Evolutionary conservation across 257 asterid genomes (phyloP), one percentile per base, ranked within the genome.

Genomic region (Orobanche coerulescens): DNA sequence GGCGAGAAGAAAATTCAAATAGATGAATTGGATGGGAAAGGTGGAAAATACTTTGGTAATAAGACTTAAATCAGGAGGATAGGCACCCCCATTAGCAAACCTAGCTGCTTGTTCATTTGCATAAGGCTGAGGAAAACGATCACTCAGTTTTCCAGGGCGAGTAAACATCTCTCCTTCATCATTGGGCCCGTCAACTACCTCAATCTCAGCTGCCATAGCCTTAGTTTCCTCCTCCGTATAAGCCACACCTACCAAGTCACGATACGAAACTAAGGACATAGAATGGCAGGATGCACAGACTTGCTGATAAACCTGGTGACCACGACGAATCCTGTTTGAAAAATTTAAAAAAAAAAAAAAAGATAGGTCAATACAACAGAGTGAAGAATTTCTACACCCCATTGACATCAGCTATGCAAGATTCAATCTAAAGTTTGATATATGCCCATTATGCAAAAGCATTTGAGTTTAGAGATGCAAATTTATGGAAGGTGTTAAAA

Each of bases 131-230:
- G 87, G 94, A 67, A 85, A 76, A 46, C 52, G 52, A 19, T 46
- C 52, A 16, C 52, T 46, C 25, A 46, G 52, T 46, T 46, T 46
- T 1, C 94, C 94, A 65, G 94, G 89, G 43, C 94, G 94, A 33
- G 83, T 73, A 69, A 73, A 84, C 94, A 82, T 84, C 73, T 84
- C 94, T 25, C 94, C 94, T 71, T 84, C 94, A 68, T 84, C 94
- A 70, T 84, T 84, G 58, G 89, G 94, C 19, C 94, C 94, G 61
- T 84, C 94, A 65, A 62, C 84, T 20, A 84, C 94, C 74, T 84
- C 94, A 67, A 84, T 84, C 75, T 84, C 94, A 70, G 89, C 94
- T 48, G 94, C 94, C 89, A 84, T 79, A 40, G 89, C 89, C 77
- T 84, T 84, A 39, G 80, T 74, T 82, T 84, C 94, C 69, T 84